Evolutionary conservation across 208 protist species (phyloP), one percentile per base, ranked within the genome.

Genomic region (Trypanosoma brucei): DNA sequence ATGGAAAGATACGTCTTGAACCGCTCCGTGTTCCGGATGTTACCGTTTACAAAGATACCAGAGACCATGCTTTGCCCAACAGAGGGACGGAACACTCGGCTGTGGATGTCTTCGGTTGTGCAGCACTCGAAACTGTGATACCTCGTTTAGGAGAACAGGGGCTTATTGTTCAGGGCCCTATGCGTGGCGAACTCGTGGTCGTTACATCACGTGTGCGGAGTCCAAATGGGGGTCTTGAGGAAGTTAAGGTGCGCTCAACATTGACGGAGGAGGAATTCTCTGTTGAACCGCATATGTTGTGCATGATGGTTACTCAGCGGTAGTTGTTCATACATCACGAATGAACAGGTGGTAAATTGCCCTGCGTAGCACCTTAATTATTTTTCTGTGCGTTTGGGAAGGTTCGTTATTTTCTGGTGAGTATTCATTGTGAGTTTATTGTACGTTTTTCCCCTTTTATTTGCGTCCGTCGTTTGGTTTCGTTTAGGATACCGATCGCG

Each of bases 111-210:
- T 55, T 83, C 9, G 83, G 84, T 0, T 65, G 75, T 37, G 81
- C 76, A 11, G 81, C 76, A 3, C 48, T 94, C 33, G 83, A 90
- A 65, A 92, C 84, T 11, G 79, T 94, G 8, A 66, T 92, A 44
- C 88, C 88, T 3, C 83, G 81, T 63, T 78, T 84, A 55, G 79
- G 79, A 1, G 78, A 78, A 8, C 44, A 56, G 14, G 88, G 77
- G 11, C 75, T 94, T 39, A 42, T 94, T 52, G 85, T 94, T 22
- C 46, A 80, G 3, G 88, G 85, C 7, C 42, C 40, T 35, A 72
- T 75, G 54, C 62, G 75, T 40, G 88, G 84, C 0, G 88, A 94
- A 60, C 58, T 91, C 40, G 86, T 83, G 33, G 73, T 40, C 0
- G 76, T 94, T 38, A 62, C 59, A 5, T 68, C 46, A 9, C 74